Evolutionary conservation across 805 yeast genomes (phyloP), one percentile per base, ranked within the genome.

Genomic region (Cyberlindnera saturnus): DNA sequence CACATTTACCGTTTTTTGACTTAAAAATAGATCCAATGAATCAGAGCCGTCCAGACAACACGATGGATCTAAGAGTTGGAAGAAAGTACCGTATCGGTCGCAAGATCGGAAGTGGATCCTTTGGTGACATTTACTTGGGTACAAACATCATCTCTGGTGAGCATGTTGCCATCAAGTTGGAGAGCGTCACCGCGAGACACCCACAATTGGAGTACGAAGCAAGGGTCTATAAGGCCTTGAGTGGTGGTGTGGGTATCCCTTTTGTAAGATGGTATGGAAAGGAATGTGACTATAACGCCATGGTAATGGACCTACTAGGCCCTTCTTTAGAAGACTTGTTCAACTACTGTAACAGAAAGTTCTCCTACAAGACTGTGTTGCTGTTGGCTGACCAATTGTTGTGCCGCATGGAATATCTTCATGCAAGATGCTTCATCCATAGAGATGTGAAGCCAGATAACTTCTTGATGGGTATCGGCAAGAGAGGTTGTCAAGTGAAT

Each of bases 131-230:
- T 55, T 93, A 93, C 65, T 74, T 89, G 51, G 85, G 96, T 11
- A 87, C 96, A 20, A 93, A 91, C 67, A 80, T 93, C 64, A 87
- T 91, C 39, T 85, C 95, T 34, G 97, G 98, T 34, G 98, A 93
- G 65, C 96, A 91, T 64, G 97, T 93, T 42, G 99, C 98, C 52
- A 91, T 91, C 71, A 91, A 91, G 64, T 73, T 91, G 49, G 99
- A 91, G 62, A 82, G 86, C 50, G 79, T 86, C 42, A 74, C 83
- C 45, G 96, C 98, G 2, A 86, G 88, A 60, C 98, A 93, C 63
- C 98, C 99, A 1, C 99, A 91, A 67, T 74, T 91, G 52, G 97
- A 91, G 60, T 93, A 91, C 63, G 99, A 91, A 66, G 96, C 97
- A 14, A 81, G 95, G 54, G 98, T 93, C 30, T 91, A 91, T 70